These are phyloP conservation scores for Galerina sulciceps DNA, from an alignment of 768 basidiomycete genomes.

Conservation along the genomic window DNA sequence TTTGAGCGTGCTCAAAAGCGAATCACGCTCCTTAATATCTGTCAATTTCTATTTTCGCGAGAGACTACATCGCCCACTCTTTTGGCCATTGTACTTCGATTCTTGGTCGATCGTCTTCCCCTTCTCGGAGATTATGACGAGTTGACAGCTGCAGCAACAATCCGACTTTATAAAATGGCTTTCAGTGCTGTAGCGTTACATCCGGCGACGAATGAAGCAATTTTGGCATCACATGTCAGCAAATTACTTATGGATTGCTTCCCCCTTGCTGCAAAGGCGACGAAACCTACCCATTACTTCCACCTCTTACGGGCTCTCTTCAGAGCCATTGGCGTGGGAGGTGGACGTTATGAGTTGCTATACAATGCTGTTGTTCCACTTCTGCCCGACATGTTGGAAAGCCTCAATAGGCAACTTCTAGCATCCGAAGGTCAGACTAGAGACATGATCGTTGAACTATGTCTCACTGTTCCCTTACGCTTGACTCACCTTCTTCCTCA, in stretches of 20 bases:
- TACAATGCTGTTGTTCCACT: slow-evolving; percentile 97
- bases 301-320: slow-evolving; percentile 91
- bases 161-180: slow-evolving; percentile 94
- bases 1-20: slow-evolving; percentile 80
- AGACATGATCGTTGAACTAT: slow-evolving; percentile 96
- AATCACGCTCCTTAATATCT: slow-evolving; percentile 79
- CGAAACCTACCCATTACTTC: slow-evolving; percentile 92
- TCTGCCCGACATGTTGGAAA: slow-evolving; percentile 96
- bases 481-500: slow-evolving; percentile 95
- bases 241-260: slow-evolving; percentile 97
- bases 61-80: slow-evolving; percentile 80
- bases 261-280: slow-evolving; percentile 88
- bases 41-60: slow-evolving; percentile 80
- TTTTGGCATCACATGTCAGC: slow-evolving; percentile 90
- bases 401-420: slow-evolving; percentile 86
- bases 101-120: slow-evolving; percentile 82
- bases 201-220: slow-evolving; percentile 82
- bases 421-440: slow-evolving; percentile 80
- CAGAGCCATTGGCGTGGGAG: slow-evolving; percentile 89
- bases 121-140: slow-evolving; percentile 87
- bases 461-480: slow-evolving; percentile 94
- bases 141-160: slow-evolving; percentile 78
- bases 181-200: slow-evolving; percentile 83
- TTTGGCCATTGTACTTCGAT: slow-evolving; percentile 86
- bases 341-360: slow-evolving; percentile 89